Evolutionary conservation across 2,329 filamentous ascomycete species (phyloP).

Genomic region (Exserohilum turcica): DNA sequence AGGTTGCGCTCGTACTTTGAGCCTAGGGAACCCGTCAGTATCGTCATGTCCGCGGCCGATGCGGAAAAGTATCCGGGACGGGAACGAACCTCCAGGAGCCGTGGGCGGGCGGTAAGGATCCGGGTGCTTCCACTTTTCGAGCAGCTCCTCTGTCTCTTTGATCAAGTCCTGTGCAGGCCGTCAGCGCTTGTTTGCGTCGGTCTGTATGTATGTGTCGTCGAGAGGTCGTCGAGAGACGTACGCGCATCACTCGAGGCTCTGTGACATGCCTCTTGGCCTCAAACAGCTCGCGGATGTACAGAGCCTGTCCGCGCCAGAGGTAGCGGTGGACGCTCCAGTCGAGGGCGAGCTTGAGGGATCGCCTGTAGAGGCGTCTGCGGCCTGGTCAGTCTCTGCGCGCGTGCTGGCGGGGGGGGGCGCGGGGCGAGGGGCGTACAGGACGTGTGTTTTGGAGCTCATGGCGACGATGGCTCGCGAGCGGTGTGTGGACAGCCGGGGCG

Average conservation of each 20-base stretch:
- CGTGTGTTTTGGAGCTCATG: slow-evolving; percentile 50
- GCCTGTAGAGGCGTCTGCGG: slow-evolving; percentile 77
- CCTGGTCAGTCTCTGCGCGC: slow-evolving; percentile 34
- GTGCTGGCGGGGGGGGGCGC: slow-evolving; percentile 10
- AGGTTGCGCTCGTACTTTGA: slow-evolving; percentile 97
- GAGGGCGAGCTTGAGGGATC: slow-evolving; percentile 87
- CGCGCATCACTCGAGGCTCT: slow-evolving; percentile 84
- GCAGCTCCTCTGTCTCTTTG: slow-evolving; percentile 82
- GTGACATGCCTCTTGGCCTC: slow-evolving; percentile 87
- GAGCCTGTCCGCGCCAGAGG: slow-evolving; percentile 91
- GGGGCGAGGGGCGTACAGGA: slow-evolving; percentile 38
- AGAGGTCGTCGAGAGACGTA: slow-evolving; percentile 51
- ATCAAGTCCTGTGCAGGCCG: slow-evolving; percentile 69
- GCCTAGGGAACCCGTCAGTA: slow-evolving; percentile 58
- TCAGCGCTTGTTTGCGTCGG: slow-evolving; percentile 24
- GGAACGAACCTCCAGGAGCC: slow-evolving; percentile 79
- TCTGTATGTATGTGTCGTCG: not conserved
- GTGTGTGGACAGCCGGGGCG: slow-evolving; percentile 19
- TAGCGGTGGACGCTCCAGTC: slow-evolving; percentile 95
- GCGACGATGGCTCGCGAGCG: slow-evolving; percentile 23
- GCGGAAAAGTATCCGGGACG: slow-evolving; percentile 28
- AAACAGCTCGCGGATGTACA: slow-evolving; percentile 94
- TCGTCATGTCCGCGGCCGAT: slow-evolving; percentile 27
- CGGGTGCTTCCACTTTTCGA: slow-evolving; percentile 96
- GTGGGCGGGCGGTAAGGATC: slow-evolving; percentile 90